Percentiles rank a stretch among this genome's conserved stretches.
These are phyloP conservation scores for Cornus kousa DNA, from an alignment of 148 eudicot species.

Conservation along the genomic window DNA sequence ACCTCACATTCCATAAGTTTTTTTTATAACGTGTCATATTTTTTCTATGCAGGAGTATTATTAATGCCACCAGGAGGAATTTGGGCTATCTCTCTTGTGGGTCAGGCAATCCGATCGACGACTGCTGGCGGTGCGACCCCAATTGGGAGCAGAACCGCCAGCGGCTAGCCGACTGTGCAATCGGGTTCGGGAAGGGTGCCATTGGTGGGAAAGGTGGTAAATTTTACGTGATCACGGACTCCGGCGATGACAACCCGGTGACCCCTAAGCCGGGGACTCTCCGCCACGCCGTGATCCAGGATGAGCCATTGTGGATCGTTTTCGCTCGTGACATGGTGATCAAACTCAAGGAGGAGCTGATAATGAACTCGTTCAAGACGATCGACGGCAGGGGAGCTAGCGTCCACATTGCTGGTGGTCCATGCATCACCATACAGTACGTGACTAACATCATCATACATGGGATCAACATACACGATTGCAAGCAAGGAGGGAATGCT, in stretches of 20 bases:
- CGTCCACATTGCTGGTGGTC: conserved; percentile 64
- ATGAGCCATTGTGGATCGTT: conserved; percentile 62
- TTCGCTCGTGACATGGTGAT: conserved; percentile 59
- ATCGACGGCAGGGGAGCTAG: conserved; percentile 64
- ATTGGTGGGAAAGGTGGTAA: conserved; percentile 53
- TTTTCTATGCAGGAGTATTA: conserved; percentile 34
- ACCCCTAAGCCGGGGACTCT: conserved; percentile 67
- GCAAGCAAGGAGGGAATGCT: conserved; percentile 57
- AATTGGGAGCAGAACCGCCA: conserved; percentile 59
- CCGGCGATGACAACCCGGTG: conserved; percentile 44
- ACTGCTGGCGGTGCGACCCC: conserved; percentile 69
- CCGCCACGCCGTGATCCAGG: conserved; percentile 47
- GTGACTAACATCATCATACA: conserved; percentile 53
- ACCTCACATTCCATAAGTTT: too few species aligned
- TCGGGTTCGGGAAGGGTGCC: conserved; percentile 62
- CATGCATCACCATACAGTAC: conserved; percentile 58
- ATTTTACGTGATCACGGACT: conserved; percentile 50
- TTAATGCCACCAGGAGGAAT: conserved; percentile 59
- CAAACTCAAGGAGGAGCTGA: conserved; percentile 48
- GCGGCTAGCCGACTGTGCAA: conserved; percentile 59
- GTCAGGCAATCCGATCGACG: conserved; percentile 63
- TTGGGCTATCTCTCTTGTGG: conserved; percentile 52
- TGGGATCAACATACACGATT: conserved; percentile 52
- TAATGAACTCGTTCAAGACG: conserved; percentile 66
- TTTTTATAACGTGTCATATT: not conserved